Base-by-base conservation (phyloP, 108 stramenopile species). In the Chaetoceros muelleri region DNA sequence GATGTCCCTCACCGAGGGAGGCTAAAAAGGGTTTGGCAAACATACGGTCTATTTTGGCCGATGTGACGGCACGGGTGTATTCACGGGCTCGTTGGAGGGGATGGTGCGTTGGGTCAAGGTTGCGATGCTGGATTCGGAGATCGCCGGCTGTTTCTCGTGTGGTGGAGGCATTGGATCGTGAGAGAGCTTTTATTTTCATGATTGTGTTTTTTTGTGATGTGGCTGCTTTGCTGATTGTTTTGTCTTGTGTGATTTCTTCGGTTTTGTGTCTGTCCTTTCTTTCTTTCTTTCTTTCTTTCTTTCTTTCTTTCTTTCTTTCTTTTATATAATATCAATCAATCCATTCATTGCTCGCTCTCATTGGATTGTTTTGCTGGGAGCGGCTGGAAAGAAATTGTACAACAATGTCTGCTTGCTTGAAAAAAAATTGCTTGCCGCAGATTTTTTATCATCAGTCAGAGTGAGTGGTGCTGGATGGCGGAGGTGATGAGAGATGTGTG, bases 1-100 rank as follows among this genome's bases (percentile, higher is more conserved):
- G 55, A 63, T 99, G 99, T 3, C 97, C 97, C 25, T 94, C 87
- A 28, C 74, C 76, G 48, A 98, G 55, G 46, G 93, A 93, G 1
- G 89, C 95, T 26, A 99, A 46, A 44, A 98, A 79, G 3, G 97
- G 99, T 50, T 76, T 61, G 48, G 93, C 93, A 68, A 98, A 97
- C 94, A 99, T 95, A 28, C 93, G 86, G 49, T 99, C 93, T 44
- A 99, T 64, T 70, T 99, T 99, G 52, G 94, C 96, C 0, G 96
- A 78, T 25, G 77, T 81, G 30, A 99, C 72, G 21, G 99, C 97
- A 3, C 96, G 78, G 0, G 84, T 81, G 69, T 98, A 97, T 75
- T 98, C 93, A 28, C 89, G 70, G 3, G 93, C 73, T 18, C 85
- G 74, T 57, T 85, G 81, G 62, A 80, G 73, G 44, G 89, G 89